Evolutionary conservation across 345 rosid genomes (phyloP), one percentile per base, ranked within the genome.

Genomic region (Boechera retrofracta): DNA sequence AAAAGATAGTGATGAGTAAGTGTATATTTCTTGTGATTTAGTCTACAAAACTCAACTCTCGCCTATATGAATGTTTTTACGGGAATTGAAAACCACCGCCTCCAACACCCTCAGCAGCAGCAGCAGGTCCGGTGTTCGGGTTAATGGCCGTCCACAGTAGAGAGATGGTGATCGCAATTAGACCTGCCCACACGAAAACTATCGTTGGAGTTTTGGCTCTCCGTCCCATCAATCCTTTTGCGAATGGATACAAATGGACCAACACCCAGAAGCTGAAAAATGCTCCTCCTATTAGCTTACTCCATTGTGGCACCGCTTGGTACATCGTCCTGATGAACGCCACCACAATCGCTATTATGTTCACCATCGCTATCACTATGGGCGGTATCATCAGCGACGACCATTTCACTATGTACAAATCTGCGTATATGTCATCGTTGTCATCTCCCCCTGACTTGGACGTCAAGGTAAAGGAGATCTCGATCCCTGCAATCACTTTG

Each of bases 191-290:
- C 33, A 95, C 98, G 39, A 86, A 88, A 47, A 95, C 97, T 9
- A 92, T 89, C 0, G 99, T 92, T 1, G 99, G 97, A 2, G 99
- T 95, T 86, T 92, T 95, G 16, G 93, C 83, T 67, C 98, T 86
- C 72, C 94, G 81, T n/a, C 99, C 96, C 98, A 91, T 95, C 81
- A 92, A 67, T 21, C 99, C 99, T 71, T 95, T 92, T 28, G 98
- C 98, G 24, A 95, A 92, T 7, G 99, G 99, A 73, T 92, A 92
- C 67, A 95, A 72, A 84, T 91, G 98, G 7, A 93, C 94, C 86
- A 95, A 74, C 53, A 92, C 99, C 99, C 99, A 95, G 54, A 89
- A 89, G 80, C 97, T 89, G 68, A 95, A 95, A 79, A 95, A 95
- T 1, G 94, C 91, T 59, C 99, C 98, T 35, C 97, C 99, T 0